Conservation (phyloP, 1,284 basidiomycete genomes). For the Ustilago nuda region DNA sequence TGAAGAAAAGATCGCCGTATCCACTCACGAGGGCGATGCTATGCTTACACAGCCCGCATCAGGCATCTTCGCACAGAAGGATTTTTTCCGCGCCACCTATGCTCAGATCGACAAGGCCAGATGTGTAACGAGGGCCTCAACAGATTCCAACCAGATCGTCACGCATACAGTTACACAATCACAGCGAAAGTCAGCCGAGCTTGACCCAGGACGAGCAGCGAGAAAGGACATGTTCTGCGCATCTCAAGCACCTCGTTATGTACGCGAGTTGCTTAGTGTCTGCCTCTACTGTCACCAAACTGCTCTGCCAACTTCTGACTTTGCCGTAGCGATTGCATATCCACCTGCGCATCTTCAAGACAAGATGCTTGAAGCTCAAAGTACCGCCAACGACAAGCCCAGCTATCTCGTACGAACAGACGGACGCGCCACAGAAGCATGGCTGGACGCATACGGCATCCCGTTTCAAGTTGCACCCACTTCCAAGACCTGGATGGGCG, state of each 20-base stretch:
- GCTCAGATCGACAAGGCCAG: constrained; percentile 27
- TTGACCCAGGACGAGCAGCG: background rate
- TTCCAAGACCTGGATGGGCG: constrained; percentile 49
- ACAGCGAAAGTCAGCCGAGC: background rate
- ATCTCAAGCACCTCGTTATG: constrained; percentile 29
- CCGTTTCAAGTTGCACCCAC: constrained; percentile 32
- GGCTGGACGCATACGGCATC: constrained; percentile 37
- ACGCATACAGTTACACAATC: background rate
- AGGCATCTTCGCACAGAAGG: constrained; percentile 47
- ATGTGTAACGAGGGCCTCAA: background rate
- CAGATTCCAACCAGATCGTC: background rate
- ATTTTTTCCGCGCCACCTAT: constrained; percentile 20
- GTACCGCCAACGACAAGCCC: constrained; percentile 14
- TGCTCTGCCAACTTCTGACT: constrained; percentile 11
- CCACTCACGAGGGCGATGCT: constrained; percentile 17
- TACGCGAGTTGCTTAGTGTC: constrained; percentile 40
- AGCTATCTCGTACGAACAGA: constrained; percentile 40
- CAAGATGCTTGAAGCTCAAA: constrained; percentile 28
- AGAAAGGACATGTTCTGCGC: constrained; percentile 24
- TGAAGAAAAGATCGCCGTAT: constrained; percentile 71
- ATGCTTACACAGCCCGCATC: constrained; percentile 34
- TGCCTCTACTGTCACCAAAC: constrained; percentile 31
- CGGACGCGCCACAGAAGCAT: constrained; percentile 40
- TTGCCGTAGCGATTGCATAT: constrained; percentile 38
- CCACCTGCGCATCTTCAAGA: constrained; percentile 40